A percentile compares a stretch with the other conserved stretches of the same genome.
These are phyloP conservation scores for Phytopythium oedochilum DNA, from an alignment of 352 stramenopile genomes.

Conservation along the genomic window DNA sequence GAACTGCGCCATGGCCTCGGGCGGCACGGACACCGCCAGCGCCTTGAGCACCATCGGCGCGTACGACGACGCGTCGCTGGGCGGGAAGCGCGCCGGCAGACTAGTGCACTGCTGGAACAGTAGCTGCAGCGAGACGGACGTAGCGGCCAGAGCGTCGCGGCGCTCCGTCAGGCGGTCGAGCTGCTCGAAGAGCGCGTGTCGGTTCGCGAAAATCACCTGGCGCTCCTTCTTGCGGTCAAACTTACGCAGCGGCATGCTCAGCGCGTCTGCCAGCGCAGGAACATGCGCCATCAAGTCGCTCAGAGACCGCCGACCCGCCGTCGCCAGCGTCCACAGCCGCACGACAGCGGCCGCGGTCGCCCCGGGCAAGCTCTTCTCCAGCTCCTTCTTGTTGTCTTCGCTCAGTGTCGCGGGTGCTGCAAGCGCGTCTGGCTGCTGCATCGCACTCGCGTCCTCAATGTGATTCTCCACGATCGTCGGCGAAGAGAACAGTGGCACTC, in stretches of 20 bases:
- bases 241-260: constrained; percentile 78
- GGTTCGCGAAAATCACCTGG: constrained; percentile 60
- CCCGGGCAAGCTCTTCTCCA: constrained; percentile 50
- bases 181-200: constrained; percentile 37
- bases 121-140: constrained; percentile 37
- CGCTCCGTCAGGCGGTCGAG: constrained; percentile 24
- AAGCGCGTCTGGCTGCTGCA: neutral
- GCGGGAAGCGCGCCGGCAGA: constrained; percentile 43
- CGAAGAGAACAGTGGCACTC: constrained; percentile 29
- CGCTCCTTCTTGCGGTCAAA: constrained; percentile 82
- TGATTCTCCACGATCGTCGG: neutral
- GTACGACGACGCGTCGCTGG: constrained; percentile 26
- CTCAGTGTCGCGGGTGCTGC: constrained; percentile 30
- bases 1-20: constrained; percentile 24
- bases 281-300: constrained; percentile 62
- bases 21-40: constrained; percentile 29
- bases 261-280: constrained; percentile 37
- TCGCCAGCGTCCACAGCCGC: constrained; percentile 64
- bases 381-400: constrained; percentile 56
- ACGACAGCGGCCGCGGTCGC: constrained; percentile 50
- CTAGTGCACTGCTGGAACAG: constrained; percentile 69
- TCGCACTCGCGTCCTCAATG: constrained; percentile 3
- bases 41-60: constrained; percentile 34
- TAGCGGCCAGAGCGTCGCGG: constrained; percentile 4
- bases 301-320: constrained; percentile 50